Base-by-base conservation (phyloP, 2,329 filamentous ascomycete species). In the Escovopsis sp. region DNA sequence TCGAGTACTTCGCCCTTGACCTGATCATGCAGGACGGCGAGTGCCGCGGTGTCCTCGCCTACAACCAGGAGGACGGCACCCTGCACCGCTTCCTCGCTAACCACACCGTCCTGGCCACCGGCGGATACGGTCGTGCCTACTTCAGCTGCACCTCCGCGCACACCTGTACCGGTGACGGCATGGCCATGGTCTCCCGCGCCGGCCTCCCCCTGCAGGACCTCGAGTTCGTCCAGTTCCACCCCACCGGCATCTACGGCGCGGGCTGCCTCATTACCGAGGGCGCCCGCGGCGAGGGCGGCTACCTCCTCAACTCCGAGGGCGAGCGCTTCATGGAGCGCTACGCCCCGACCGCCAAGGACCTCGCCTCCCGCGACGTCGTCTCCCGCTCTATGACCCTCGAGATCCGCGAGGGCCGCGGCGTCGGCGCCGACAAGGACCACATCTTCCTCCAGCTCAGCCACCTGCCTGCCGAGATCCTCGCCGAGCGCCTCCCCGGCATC, bases 251-350 rank as follows among this genome's bases (percentile, higher is more conserved):
- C 68, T 98, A 98, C 65, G 91, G 91, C 57, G 91, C 89, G 57
- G 89, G 89, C 51, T 94, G 89, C 67, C 71, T 98, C 74, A 98
- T 98, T 60, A 96, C 91, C 11, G 89, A 98, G 69, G 89, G 89
- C 55, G 86, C 89, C 53, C 86, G 91, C 74, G 91, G 91, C 71
- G 91, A 96, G 74, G 89, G 89, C 74, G 89, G 89, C 58, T 96
- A 95, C 64, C 78, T 98, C 40, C 76, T 96, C 52, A 98, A 98
- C 77, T 87, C 84, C 6, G 84, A 96, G 73, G 89, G 89, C 70
- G 91, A 96, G 71, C 84, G 89, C 57, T 98, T 98, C 70, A 98
- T 98, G 89, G 89, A 96, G 70, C 81, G 89, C 59, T 98, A 98
- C 60, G 89, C 89, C 35, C 89, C 89, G 45, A 96, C 89, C 39